A percentile compares a stretch with the other conserved stretches of the same genome.
Evolutionary conservation across 306 rosid species (phyloP).

Genomic region (Malus fusca): DNA sequence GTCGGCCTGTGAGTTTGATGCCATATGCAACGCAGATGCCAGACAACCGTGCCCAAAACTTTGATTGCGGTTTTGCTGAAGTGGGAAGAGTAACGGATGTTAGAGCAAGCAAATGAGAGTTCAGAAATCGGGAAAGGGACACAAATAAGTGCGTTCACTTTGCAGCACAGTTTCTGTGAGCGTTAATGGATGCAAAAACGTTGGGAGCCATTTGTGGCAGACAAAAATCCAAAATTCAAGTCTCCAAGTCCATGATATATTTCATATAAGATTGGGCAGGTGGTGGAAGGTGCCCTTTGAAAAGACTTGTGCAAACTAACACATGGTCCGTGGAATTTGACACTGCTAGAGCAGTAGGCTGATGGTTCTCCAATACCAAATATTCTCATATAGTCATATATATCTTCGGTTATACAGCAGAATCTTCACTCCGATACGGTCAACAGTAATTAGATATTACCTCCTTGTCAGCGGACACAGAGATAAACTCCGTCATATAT

Average conservation of each 20-base stretch:
- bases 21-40: background rate
- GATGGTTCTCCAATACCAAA: background rate
- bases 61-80: background rate
- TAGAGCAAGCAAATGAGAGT: background rate
- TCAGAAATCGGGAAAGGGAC: background rate
- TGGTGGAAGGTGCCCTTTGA: slow-evolving; percentile 30
- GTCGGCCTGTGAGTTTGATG: background rate
- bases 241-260: slow-evolving; percentile 23
- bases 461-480: background rate
- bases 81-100: background rate
- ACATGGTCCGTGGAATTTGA: slow-evolving; percentile 7
- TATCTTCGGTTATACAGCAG: background rate
- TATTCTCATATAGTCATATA: no score
- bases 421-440: background rate
- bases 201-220: slow-evolving; percentile 21
- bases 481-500: background rate
- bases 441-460: background rate
- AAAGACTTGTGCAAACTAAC: slow-evolving; percentile 24
- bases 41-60: background rate
- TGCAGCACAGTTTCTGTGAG: background rate
- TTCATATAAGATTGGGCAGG: slow-evolving; percentile 3
- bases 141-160: background rate
- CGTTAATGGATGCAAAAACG: background rate
- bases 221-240: slow-evolving; percentile 16
- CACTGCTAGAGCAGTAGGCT: background rate